Percentiles rank a stretch among this genome's conserved stretches.
Evolutionary conservation across 306 rosid species (phyloP).

Genomic region (Sphenostylis stenocarpa): DNA sequence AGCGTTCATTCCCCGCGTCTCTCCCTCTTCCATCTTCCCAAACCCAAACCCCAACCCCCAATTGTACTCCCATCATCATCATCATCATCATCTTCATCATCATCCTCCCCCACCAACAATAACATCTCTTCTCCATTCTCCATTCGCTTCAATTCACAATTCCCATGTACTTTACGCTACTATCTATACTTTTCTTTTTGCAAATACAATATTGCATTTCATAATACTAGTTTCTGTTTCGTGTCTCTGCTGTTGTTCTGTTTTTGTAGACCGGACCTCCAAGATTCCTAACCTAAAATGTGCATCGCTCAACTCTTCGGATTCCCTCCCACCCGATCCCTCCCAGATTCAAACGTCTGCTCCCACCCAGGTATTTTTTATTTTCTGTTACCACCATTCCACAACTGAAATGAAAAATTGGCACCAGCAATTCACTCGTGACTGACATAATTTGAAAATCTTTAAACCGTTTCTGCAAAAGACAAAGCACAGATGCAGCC

Average conservation of each 20-base stretch:
- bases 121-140: constrained; percentile 30
- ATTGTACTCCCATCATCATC: not conserved
- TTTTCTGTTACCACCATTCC: not conserved
- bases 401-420: not conserved
- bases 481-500: not conserved
- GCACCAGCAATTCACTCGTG: not conserved
- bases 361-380: constrained; percentile 43
- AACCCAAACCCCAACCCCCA: constrained; percentile 25
- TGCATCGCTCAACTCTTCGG: constrained; percentile 28
- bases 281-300: constrained; percentile 37
- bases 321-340: constrained; percentile 42
- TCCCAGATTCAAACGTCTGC: not conserved
- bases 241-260: not conserved
- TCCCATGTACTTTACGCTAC: not conserved
- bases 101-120: not conserved
- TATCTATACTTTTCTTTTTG: not conserved
- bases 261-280: constrained; percentile 26
- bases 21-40: constrained; percentile 4
- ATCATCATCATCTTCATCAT: too few relatives aligned
- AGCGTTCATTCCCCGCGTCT: not conserved
- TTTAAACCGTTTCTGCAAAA: not conserved
- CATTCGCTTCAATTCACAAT: not conserved
- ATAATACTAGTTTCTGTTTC: not conserved
- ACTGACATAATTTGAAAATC: not conserved
- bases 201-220: not conserved